Base-by-base conservation (phyloP, 176 grass and related monocot species). In the Panicum miliaceum region DNA sequence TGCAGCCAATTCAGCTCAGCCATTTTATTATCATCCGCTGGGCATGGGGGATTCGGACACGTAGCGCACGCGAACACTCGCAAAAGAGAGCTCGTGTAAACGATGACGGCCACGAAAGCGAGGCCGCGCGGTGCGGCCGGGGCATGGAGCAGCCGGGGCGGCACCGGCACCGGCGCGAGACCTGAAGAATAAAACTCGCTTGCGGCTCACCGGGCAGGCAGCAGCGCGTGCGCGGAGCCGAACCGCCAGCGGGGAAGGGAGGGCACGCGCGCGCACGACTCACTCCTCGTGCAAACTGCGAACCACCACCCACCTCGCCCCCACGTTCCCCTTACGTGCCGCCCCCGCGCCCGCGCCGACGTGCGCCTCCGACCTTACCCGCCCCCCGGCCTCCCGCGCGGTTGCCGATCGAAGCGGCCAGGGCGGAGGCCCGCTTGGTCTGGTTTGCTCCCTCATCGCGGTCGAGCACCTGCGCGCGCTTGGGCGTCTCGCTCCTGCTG, bases 321-420 rank as follows among this genome's bases (percentile, higher is more conserved):
- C 63, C 78, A 68, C 62, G 78, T 81, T 67, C 62, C 6, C 25
- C 13, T 23, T 23, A 23, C 77, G 77, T 51, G 77, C 60, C 41
- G 76, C 59, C 26, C 45, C 26, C 23, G 16, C 68, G n/a, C 50
- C 32, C 41, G 37, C 18, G 36, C 73, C 38, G 74, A 26, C 53
- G 54, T 60, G 54, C 75, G 75, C 76, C 16, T n/a, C 27, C 32
- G 50, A 14, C 19, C 63, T 25, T 73, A 1, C 71, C 12, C 45
- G 11, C 29, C 41, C 41, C 4, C 41, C 22, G 13, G 1, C 41
- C 22, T 4, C 45, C 45, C 45, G 46, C 16, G 13, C 78, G 62
- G 77, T 80, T 79, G 60, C 60, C 62, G 45, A 51, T 51, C 73
- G 3, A 71, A 56, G 82, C 61, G 61, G n/a, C 74, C 45, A 70